Base-by-base conservation (phyloP, 352 stramenopile genomes). In the Pythium insidiosum region DNA sequence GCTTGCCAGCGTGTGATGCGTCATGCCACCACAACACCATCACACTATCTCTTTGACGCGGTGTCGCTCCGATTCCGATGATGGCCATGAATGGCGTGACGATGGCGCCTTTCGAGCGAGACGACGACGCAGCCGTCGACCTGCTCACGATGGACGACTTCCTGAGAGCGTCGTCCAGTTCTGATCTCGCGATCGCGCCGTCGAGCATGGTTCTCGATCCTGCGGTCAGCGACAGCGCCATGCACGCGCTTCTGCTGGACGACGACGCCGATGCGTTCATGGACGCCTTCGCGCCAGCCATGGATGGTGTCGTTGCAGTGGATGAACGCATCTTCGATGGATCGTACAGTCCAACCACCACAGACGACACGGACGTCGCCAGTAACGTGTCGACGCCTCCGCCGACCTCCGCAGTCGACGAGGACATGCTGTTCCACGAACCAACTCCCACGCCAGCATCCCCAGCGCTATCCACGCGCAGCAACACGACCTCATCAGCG, bases 311-410 rank as follows among this genome's bases (percentile, higher is more conserved):
- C 12, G 31, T 16, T 43, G 20, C 35, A 16, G 38, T 41, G 36
- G 38, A 53, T 13, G 26, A 48, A 10, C 24, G 13, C 1, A 34
- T 53, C 26, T 25, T 46, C 24, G 51, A 61, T 24, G 56, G 51
- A 11, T 49, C 42, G 11, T 49, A 46, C 34, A 78, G 63, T 40
- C 63, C 61, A 20, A 57, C 63, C 33, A 54, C 58, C 33, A 68
- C 53, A 3, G 71, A 80, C 29, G 68, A 73, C 47, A 74, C 66
- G 16, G 63, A 79, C 46, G 55, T 52, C 4, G 50, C 44, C 22
- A 78, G 63, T 50, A 68, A 86, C 36, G 47, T 66, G 38, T 61
- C 63, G 18, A 77, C 71, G n/a, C 68, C 70, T 0, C 58, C 66
- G 28, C 60, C 69, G 10, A 48, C 54, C 19, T 70, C 67, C 24